phyloP scores from a whole-genome alignment of 225 moss, liverwort and hornwort species.

The Physcomitrium patens region DNA sequence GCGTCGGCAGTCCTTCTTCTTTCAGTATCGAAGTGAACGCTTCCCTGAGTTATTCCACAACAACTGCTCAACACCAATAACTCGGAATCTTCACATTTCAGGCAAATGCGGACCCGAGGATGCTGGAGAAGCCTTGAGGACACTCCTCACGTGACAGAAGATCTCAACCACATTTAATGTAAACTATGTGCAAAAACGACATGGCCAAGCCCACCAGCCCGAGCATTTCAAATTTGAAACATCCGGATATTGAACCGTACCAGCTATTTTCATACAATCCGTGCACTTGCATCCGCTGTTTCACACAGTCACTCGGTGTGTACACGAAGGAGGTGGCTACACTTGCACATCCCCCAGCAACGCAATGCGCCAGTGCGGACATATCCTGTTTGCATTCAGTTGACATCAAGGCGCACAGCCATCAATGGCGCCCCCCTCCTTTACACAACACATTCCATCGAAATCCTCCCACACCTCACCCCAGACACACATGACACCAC shows the following conservation, averaged over 20 bases:
- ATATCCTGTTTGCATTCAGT: conserved; percentile 48
- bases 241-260: conserved; percentile 29
- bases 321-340: conserved; percentile 65
- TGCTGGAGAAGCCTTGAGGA: background rate
- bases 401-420: conserved; percentile 18
- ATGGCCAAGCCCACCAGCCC: no score
- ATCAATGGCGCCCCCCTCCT: conserved; percentile 11
- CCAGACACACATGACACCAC: background rate
- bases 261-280: conserved; percentile 67
- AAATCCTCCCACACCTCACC: background rate
- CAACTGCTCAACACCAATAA: background rate
- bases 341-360: conserved; percentile 67
- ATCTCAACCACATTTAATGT: no score
- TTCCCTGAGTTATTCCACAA: conserved; percentile 47
- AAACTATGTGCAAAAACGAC: no score
- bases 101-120: background rate
- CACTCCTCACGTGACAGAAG: no score
- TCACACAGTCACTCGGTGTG: conserved; percentile 68
- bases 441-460: background rate
- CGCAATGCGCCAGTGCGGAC: conserved; percentile 63
- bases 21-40: conserved; percentile 56
- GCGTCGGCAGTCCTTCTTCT: conserved; percentile 60
- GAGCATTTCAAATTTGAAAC: no score
- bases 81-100: conserved; percentile 2
- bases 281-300: conserved; percentile 75